These are phyloP conservation scores for Protea cynaroides DNA, from an alignment of 164 flowering plant species.

Conservation along the genomic window DNA sequence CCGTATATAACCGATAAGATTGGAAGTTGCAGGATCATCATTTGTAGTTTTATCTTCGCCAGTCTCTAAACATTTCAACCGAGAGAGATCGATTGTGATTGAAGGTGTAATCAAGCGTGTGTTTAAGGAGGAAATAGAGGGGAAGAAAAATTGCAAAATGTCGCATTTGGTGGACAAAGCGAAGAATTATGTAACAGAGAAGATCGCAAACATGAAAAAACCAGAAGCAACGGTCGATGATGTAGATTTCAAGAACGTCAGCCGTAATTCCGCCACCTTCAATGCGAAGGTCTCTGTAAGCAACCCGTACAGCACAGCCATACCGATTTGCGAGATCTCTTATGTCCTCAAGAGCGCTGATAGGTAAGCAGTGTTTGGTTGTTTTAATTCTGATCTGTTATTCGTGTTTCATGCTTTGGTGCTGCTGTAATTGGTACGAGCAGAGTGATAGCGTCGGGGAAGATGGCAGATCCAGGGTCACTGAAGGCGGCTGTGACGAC, in stretches of 20 bases:
- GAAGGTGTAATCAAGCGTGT: too few relatives aligned
- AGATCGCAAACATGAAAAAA: slow-evolving; percentile 49
- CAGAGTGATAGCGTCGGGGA: slow-evolving; percentile 58
- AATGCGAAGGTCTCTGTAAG: slow-evolving; percentile 38
- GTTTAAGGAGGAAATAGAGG: too few relatives aligned
- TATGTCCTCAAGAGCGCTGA: slow-evolving; percentile 55
- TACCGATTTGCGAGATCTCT: slow-evolving; percentile 70
- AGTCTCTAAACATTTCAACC: too few relatives aligned
- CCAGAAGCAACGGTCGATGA: slow-evolving; percentile 57
- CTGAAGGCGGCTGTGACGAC: slow-evolving; percentile 39
- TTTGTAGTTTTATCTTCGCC: too few relatives aligned
- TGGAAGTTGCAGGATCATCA: too few relatives aligned
- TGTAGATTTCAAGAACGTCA: slow-evolving; percentile 47
- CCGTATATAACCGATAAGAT: too few relatives aligned
- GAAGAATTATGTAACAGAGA: slow-evolving; percentile 55
- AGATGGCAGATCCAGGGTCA: slow-evolving; percentile 65
- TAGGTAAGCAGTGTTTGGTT: slow-evolving; percentile 33
- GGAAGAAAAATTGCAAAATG: slow-evolving; percentile 16
- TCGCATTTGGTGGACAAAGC: slow-evolving; percentile 47
- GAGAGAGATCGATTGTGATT: too few relatives aligned
- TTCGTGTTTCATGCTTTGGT: too few relatives aligned
- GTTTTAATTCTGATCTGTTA: too few relatives aligned
- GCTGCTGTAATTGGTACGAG: too few relatives aligned
- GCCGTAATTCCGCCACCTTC: slow-evolving; percentile 37
- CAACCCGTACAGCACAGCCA: slow-evolving; percentile 49